These are phyloP conservation scores for Ophiostoma pallidulum DNA, from an alignment of 2,329 filamentous ascomycete genomes.

Conservation along the genomic window DNA sequence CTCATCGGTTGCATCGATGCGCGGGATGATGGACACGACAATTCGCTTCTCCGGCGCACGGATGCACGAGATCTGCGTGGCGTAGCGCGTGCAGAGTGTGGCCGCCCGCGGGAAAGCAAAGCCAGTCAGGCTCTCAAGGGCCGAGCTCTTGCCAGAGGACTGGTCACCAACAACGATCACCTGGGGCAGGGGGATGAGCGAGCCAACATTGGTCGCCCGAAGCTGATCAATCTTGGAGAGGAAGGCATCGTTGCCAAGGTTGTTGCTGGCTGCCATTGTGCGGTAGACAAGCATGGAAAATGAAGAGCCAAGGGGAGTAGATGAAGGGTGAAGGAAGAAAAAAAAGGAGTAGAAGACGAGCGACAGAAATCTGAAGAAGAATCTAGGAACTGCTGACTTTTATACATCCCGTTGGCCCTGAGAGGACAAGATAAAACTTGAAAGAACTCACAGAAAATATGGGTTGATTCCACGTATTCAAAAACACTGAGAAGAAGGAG, in stretches of 20 bases:
- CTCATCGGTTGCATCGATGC: constrained; percentile 12
- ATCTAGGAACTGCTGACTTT: too few relatives aligned
- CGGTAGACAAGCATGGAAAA: not conserved
- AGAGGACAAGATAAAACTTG: too few relatives aligned
- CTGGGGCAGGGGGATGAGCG: constrained; percentile 29
- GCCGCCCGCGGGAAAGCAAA: constrained; percentile 21
- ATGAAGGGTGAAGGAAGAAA: too few relatives aligned
- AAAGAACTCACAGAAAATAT: too few relatives aligned
- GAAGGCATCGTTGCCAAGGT: constrained; percentile 18
- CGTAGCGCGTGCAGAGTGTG: constrained; percentile 21
- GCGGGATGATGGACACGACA: constrained; percentile 22
- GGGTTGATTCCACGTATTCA: too few relatives aligned
- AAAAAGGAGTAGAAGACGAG: too few relatives aligned
- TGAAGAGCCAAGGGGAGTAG: too few relatives aligned
- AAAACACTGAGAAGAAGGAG: too few relatives aligned
- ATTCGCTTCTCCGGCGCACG: constrained; percentile 21
- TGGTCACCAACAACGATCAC: constrained; percentile 67
- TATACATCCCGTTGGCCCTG: too few relatives aligned
- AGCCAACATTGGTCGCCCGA: constrained; percentile 20
- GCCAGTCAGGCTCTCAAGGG: constrained; percentile 47
- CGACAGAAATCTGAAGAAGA: too few relatives aligned
- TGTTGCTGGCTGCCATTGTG: not conserved
- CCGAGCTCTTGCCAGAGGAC: constrained; percentile 66
- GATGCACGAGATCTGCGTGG: constrained; percentile 21
- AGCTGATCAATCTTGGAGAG: constrained; percentile 22